Evolutionary conservation across 2,329 filamentous ascomycete genomes (phyloP), one percentile per base, ranked within the genome.

Genomic region (Talaromyces sp.): DNA sequence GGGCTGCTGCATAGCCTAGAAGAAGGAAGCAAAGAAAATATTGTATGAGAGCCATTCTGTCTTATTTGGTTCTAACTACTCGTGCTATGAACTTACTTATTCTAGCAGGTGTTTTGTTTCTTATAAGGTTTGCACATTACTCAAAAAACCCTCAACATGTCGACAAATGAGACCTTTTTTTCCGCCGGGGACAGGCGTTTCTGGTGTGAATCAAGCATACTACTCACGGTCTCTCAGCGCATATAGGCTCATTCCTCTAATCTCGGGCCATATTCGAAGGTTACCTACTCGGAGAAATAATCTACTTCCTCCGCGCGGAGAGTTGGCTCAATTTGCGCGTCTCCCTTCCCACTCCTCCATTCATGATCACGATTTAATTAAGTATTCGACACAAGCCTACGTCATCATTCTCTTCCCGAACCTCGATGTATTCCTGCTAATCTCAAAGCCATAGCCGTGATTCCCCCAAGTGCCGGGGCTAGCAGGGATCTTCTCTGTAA

Each of bases 1-100:
- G 77, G 37, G 77, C 79, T 47, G 67, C 62, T 67, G 70, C 50
- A 57, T 39, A 57, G 31, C 33, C 52, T 22, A 39, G 22, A 35
- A 57, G 39, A 57, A 43, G 13, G 17, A 43, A n/a, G 17, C 17
- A 43, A 43, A 43, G 39, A 3, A 43, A 1, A n/a, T 15, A n/a
- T 3, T 43, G 39, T 43, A n/a, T n/a, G 13, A 17, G 15, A 43
- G 15, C 39, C 39, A 43, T 43, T n/a, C n/a, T 43, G 15, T 43
- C 39, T 6, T n/a, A 1, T 43, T 43, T n/a, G 11, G 15, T 13
- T 39, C 2, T 13, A 15, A 15, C 37, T n/a, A 43, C 39, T 9
- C 5, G 6, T 43, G 17, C 39, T n/a, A 43, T 4, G 15, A 6
- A 43, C n/a, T 43, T 6, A 43, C 15, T 43, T 2, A n/a, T 43